Percentiles rank a stretch among this genome's conserved stretches.
Conservation (phyloP, 2,329 filamentous ascomycete genomes). For the Botrytis tulipae region DNA sequence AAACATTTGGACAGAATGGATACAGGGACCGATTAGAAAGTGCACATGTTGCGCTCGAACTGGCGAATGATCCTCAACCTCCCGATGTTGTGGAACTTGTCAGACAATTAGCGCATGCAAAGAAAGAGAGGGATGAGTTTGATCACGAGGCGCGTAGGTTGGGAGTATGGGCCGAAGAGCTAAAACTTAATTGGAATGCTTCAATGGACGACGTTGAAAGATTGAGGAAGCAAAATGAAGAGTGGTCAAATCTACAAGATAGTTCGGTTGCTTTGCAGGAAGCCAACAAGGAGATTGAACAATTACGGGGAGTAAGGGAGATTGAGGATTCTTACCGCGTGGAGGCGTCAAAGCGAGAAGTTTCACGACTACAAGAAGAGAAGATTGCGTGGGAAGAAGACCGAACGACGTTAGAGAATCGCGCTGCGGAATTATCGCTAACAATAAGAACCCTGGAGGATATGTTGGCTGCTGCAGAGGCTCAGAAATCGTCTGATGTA, state of each 20-base stretch:
- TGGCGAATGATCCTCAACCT: not conserved
- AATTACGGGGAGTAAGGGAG: not conserved
- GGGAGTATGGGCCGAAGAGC: not conserved
- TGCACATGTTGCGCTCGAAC: constrained; percentile 14
- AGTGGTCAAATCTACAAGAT: not conserved
- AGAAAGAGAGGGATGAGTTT: not conserved
- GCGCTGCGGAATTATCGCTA: constrained; percentile 3
- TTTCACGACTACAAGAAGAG: not conserved
- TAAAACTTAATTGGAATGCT: not conserved
- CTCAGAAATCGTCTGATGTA: not conserved
- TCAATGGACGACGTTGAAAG: not conserved
- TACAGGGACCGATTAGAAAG: constrained; percentile 6
- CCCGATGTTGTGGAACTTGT: not conserved
- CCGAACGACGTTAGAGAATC: not conserved
- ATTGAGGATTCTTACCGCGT: not conserved
- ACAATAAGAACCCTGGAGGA: constrained; percentile 12
- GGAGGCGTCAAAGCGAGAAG: not conserved
- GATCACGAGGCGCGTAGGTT: not conserved
- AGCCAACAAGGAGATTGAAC: constrained; percentile 2
- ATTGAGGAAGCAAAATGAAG: not conserved
- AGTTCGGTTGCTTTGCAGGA: not conserved
- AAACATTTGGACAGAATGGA: constrained; percentile 1
- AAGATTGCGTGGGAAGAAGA: constrained; percentile 10
- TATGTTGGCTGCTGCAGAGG: not conserved
- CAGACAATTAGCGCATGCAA: not conserved